phyloP scores from a whole-genome alignment of 441 rosid genomes.

The Eruca vesicaria region DNA sequence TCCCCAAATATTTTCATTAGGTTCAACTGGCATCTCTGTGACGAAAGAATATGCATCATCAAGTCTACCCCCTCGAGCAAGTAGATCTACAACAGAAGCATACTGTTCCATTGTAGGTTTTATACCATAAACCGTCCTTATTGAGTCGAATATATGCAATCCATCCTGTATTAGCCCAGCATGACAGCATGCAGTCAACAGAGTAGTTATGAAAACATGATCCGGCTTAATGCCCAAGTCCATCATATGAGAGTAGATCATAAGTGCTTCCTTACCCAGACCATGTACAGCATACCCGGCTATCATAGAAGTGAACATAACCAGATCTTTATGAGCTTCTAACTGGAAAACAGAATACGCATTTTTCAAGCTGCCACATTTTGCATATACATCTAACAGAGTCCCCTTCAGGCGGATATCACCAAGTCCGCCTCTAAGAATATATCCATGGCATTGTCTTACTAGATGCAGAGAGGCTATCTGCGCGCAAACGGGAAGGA shows the following conservation, averaged over 20 bases:
- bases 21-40: slow-evolving; percentile 54
- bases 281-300: slow-evolving; percentile 86
- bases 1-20: slow-evolving; percentile 74
- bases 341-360: slow-evolving; percentile 61
- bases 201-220: slow-evolving; percentile 66
- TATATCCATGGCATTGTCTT: slow-evolving; percentile 78
- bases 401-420: slow-evolving; percentile 66
- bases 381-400: slow-evolving; percentile 74
- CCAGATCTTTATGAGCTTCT: slow-evolving; percentile 59
- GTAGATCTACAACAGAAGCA: slow-evolving; percentile 77
- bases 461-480: slow-evolving; percentile 53
- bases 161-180: slow-evolving; percentile 75
- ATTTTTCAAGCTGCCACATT: slow-evolving; percentile 62
- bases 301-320: slow-evolving; percentile 73
- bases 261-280: slow-evolving; percentile 74
- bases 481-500: slow-evolving; percentile 69
- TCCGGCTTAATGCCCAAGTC: slow-evolving; percentile 63
- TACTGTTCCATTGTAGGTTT: slow-evolving; percentile 66
- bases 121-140: slow-evolving; percentile 52
- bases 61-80: slow-evolving; percentile 79
- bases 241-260: slow-evolving; percentile 57
- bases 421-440: slow-evolving; percentile 50
- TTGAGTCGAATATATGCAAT: slow-evolving; percentile 55
- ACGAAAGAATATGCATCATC: slow-evolving; percentile 66
- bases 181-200: slow-evolving; percentile 82